Base-by-base conservation (phyloP, 441 rosid species). In the Adansonia grandidieri region DNA sequence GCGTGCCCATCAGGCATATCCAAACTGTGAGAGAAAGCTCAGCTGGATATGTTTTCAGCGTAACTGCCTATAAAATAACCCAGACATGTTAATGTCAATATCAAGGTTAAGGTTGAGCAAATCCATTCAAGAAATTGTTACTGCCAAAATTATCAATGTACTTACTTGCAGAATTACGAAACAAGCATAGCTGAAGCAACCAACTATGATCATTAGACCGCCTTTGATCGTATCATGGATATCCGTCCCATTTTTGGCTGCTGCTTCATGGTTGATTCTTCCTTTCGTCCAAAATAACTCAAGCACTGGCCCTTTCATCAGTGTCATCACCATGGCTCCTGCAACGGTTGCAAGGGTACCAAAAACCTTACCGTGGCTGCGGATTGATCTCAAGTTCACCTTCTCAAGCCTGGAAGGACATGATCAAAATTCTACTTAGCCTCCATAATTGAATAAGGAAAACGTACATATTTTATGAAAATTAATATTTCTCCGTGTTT, bases 321-420 rank as follows among this genome's bases (percentile, higher is more conserved):
- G 66, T 17, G 98, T 95, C 99, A 95, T 92, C 60, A 86, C 83
- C 99, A 95, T 95, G n/a, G 99, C 98, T 81, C 97, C 99, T 22
- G 81, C 91, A 7, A 95, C 97, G 22, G 99, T 93, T 68, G 94
- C 91, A 22, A 88, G 8, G 0, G 99, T 95, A 8, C 98, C 98
- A 1, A 82, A 13, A 9, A 93, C 58, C 81, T 95, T 95, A 11
- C 85, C 92, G 11, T 89, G 91, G 82, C 97, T 89, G 66, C 87
- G 90, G 0, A 87, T 74, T 42, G 86, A 83, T 4, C 77, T 82
- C 0, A 91, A 69, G 4, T 88, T 88, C 65, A 95, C 95, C 58
- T 83, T 92, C 91, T 95, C 99, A 4, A 93, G 91, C 87, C 94
- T 90, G 75, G 6, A 37, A 48, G 44, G 20, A 58, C 15, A 53